A percentile compares a stretch with the other conserved stretches of the same genome.
Evolutionary conservation across 129 eudicot species (phyloP).

Genomic region (Flaveria robusta): DNA sequence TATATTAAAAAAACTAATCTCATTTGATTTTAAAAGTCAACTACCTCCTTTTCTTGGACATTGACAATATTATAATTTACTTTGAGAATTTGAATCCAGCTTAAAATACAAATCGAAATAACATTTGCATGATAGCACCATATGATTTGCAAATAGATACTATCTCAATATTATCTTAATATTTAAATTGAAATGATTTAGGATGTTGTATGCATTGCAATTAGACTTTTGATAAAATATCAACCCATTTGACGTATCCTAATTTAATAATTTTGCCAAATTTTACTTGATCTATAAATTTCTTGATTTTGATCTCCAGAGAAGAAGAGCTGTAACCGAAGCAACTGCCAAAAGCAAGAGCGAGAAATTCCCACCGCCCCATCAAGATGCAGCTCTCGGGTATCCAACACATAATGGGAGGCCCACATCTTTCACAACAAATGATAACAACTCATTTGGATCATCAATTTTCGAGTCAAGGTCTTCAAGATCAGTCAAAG

Average conservation of each 20-base stretch:
- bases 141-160: not conserved
- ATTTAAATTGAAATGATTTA: not conserved
- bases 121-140: conserved; percentile 11
- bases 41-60: not conserved
- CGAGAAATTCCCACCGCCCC: conserved; percentile 86
- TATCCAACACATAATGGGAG: conserved; percentile 46
- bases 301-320: conserved; percentile 42
- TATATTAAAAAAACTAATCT: not conserved
- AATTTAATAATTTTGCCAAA: not conserved
- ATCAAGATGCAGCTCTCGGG: conserved; percentile 79
- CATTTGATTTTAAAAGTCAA: not conserved
- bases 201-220: not conserved
- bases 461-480: conserved; percentile 54
- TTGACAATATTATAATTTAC: not conserved
- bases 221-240: not conserved
- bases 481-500: conserved; percentile 54
- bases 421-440: conserved; percentile 46
- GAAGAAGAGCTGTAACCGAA: conserved; percentile 51
- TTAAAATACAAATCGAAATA: not conserved
- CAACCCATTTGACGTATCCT: not conserved
- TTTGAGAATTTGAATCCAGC: not conserved
- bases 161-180: not conserved
- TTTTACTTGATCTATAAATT: not conserved
- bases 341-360: conserved; percentile 70
- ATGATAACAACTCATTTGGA: conserved; percentile 49